phyloP scores from a whole-genome alignment of 176 grass and related monocot genomes.

The Otatea glauca region DNA sequence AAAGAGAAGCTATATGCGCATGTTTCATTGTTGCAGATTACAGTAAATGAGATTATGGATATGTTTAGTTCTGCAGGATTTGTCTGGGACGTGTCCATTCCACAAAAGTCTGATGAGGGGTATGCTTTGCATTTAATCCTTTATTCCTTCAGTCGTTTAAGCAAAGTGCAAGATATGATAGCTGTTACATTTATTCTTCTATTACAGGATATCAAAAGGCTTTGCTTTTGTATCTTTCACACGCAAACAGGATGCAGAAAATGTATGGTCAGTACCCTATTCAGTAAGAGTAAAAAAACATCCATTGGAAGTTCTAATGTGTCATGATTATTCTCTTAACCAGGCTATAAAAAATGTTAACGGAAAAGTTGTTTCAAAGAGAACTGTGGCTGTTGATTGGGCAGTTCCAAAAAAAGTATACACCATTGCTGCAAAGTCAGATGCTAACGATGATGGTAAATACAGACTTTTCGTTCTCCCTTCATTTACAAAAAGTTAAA shows the following conservation, averaged over 20 bases:
- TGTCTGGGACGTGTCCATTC: constrained; percentile 95
- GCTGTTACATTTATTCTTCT: constrained; percentile 20
- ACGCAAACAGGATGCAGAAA: constrained; percentile 94
- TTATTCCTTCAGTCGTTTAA: constrained; percentile 36
- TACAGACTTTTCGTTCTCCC: background rate
- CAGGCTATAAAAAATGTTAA: constrained; percentile 94
- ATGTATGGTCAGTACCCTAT: constrained; percentile 60
- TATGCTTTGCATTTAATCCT: constrained; percentile 44
- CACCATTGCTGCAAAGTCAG: constrained; percentile 63
- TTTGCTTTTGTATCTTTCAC: constrained; percentile 99
- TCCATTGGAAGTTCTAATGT: constrained; percentile 39
- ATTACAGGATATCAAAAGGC: constrained; percentile 87
- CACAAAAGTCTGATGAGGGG: constrained; percentile 75
- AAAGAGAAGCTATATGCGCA: constrained; percentile 34
- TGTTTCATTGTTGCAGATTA: constrained; percentile 59
- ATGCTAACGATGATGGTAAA: constrained; percentile 64
- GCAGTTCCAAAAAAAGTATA: constrained; percentile 89
- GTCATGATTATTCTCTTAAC: constrained; percentile 38
- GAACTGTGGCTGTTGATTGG: constrained; percentile 98
- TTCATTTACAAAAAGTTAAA: background rate
- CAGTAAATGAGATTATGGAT: constrained; percentile 70
- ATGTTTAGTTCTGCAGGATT: constrained; percentile 73
- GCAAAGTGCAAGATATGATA: constrained; percentile 30
- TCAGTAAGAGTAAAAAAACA: constrained; percentile 34
- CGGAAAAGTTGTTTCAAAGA: constrained; percentile 72